Evolutionary conservation across 352 stramenopile genomes (phyloP).

Genomic region (Pythium sp.): DNA sequence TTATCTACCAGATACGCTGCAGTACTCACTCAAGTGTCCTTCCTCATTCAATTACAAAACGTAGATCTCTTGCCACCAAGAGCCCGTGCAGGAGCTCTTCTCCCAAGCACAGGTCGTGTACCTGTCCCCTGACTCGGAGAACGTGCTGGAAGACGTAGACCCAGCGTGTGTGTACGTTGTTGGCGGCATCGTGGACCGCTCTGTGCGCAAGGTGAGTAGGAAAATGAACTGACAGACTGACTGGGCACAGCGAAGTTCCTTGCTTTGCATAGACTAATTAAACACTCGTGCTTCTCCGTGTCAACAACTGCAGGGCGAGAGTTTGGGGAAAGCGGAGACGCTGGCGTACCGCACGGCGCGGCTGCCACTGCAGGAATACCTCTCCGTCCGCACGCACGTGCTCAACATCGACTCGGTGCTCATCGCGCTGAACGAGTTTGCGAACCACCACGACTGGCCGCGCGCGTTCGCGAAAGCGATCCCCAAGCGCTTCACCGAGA

Average conservation of each 20-base stretch:
- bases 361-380: constrained; percentile 65
- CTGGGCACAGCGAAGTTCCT: too few species aligned
- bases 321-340: constrained; percentile 32
- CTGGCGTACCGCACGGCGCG: constrained; percentile 34
- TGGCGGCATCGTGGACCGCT: constrained; percentile 83
- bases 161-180: constrained; percentile 64
- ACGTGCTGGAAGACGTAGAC: constrained; percentile 57
- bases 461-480: constrained; percentile 56
- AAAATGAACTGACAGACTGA: not conserved
- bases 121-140: constrained; percentile 77
- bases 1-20: too few species aligned
- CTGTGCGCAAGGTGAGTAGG: constrained; percentile 59
- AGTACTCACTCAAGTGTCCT: too few species aligned
- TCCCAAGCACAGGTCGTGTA: constrained; percentile 58
- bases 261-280: too few species aligned
- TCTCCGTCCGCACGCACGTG: constrained; percentile 56
- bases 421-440: constrained; percentile 66
- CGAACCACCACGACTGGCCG: constrained; percentile 64
- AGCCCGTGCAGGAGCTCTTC: constrained; percentile 55
- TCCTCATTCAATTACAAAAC: too few species aligned
- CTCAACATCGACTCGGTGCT: constrained; percentile 82
- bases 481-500: constrained; percentile 43
- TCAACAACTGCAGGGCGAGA: constrained; percentile 37
- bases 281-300: not conserved
- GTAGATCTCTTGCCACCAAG: constrained; percentile 30